Evolutionary conservation across 2,329 filamentous ascomycete species (phyloP), one percentile per base, ranked within the genome.

Genomic region (Lachnellula arida): DNA sequence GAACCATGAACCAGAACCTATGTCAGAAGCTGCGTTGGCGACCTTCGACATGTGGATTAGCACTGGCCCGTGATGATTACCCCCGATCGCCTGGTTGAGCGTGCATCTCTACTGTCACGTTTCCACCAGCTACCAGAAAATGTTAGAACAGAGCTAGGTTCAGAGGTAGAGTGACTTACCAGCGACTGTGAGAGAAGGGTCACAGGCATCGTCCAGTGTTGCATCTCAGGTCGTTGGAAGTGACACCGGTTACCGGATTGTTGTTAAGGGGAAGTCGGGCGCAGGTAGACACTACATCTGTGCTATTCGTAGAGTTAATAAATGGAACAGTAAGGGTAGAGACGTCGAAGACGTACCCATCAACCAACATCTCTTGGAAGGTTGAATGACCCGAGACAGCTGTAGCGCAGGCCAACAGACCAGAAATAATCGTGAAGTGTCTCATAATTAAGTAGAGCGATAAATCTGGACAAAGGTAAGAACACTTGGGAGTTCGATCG

Each of bases 81-180:
- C 79, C 68, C 44, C 78, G 74, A 63, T 80, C 76, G 48, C 71
- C 71, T 17, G 70, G 70, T 72, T 80, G 76, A 65, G 77, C 75
- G 70, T 84, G 80, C 78, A 84, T 83, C 68, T 83, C 81, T 7
- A 82, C 73, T 0, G 79, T 81, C 14, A 82, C 74, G 0, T 71
- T 77, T 4, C 71, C 70, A 3, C 79, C 78, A 23, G 46, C 46
- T 50, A 12, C 37, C 12, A 37, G 34, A 17, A 15, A 8, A 12
- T 9, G 15, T 47, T 7, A 55, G 46, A 34, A 11, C 4, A 15
- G 22, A 47, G 23, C 5, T 25, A 8, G n/a, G 17, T 17, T 34
- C 4, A 4, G 19, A n/a, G 5, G 1, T 14, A 44, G 22, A 5
- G 22, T 22, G 49, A 43, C 46, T 22, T 44, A 58, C 60, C 58